phyloP scores from a whole-genome alignment of 768 basidiomycete species.

The Leucocoprinus sp. region DNA sequence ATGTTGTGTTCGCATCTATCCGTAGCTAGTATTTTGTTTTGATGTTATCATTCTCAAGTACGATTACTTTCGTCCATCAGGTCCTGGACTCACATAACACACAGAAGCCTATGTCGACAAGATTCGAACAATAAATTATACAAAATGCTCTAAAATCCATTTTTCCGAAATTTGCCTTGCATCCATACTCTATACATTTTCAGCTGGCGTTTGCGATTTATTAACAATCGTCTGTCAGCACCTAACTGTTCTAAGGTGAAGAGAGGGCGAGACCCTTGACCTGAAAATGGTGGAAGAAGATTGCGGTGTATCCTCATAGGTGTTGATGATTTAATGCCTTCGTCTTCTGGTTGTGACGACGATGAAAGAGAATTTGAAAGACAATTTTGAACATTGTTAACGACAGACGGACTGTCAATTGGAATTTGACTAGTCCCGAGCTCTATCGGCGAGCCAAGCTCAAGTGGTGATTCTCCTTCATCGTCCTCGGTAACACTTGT shows the following conservation, averaged over 20 bases:
- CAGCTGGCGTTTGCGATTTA: slow-evolving; percentile 88
- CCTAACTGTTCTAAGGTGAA: slow-evolving; percentile 83
- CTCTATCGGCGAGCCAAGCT: background rate
- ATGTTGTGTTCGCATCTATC: too few relatives aligned
- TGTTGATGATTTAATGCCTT: slow-evolving; percentile 1
- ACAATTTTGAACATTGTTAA: background rate
- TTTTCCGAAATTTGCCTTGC: slow-evolving; percentile 76
- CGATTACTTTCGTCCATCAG: too few relatives aligned
- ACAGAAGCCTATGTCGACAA: too few relatives aligned
- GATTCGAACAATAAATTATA: too few relatives aligned
- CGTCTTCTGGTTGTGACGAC: background rate
- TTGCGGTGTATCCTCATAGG: slow-evolving; percentile 26
- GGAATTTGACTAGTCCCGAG: background rate
- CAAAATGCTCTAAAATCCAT: too few relatives aligned
- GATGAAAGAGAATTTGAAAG: slow-evolving; percentile 5
- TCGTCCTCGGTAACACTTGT: slow-evolving; percentile 30
- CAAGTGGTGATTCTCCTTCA: slow-evolving; percentile 3
- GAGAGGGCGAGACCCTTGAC: slow-evolving; percentile 44
- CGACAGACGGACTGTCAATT: background rate
- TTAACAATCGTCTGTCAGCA: slow-evolving; percentile 80
- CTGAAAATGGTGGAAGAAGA: slow-evolving; percentile 25
- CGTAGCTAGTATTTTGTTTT: too few relatives aligned
- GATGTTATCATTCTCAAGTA: too few relatives aligned
- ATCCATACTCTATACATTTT: slow-evolving; percentile 99
- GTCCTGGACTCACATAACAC: too few relatives aligned